phyloP scores from a whole-genome alignment of 345 rosid genomes.

The Populus tremula region DNA sequence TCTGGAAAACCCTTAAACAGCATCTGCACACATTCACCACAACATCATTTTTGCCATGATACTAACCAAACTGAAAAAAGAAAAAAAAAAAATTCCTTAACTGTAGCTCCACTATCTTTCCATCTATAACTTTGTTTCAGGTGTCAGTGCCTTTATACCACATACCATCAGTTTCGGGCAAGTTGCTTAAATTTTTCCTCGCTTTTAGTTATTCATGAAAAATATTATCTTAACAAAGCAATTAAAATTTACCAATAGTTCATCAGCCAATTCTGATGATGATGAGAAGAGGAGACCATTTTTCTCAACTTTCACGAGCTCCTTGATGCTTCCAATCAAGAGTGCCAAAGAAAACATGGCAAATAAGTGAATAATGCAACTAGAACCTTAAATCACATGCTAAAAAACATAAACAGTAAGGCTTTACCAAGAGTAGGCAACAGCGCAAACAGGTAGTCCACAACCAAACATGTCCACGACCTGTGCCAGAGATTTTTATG shows the following conservation, averaged over 20 bases:
- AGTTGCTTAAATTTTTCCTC: no score
- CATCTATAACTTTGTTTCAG: no score
- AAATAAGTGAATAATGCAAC: background rate
- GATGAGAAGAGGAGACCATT: slow-evolving; percentile 96
- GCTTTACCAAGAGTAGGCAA: slow-evolving; percentile 85
- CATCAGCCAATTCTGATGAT: slow-evolving; percentile 84
- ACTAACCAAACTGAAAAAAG: background rate
- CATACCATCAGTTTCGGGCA: background rate
- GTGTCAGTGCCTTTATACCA: background rate
- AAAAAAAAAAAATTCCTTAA: background rate
- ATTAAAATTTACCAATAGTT: slow-evolving; percentile 53
- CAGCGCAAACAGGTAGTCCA: slow-evolving; percentile 94
- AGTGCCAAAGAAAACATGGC: background rate
- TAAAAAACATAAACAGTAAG: background rate
- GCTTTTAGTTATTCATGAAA: no score
- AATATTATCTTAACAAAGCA: background rate
- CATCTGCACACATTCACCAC: slow-evolving; percentile 41
- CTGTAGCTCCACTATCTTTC: no score
- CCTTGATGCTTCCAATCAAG: slow-evolving; percentile 59
- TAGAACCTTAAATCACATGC: background rate
- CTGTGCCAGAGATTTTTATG: slow-evolving; percentile 31
- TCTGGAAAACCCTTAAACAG: slow-evolving; percentile 82
- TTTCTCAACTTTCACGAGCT: slow-evolving; percentile 71
- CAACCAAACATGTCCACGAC: slow-evolving; percentile 99
- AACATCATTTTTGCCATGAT: background rate